These are phyloP conservation scores for Talaromyces adpressus DNA, from an alignment of 495 filamentous ascomycete genomes.

Conservation along the genomic window DNA sequence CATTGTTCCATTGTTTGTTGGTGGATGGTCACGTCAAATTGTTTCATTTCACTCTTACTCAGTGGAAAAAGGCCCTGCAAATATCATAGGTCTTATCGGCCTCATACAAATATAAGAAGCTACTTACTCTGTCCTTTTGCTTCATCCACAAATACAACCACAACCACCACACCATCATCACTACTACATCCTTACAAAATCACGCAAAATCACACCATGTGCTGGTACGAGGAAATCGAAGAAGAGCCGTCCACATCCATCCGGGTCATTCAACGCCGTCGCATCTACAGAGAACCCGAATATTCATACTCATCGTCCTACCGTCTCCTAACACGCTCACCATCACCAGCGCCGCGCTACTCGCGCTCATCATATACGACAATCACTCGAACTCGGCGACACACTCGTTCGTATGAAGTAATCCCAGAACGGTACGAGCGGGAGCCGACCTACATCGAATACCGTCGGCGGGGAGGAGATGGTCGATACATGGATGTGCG, in stretches of 20 bases:
- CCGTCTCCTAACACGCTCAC: neutral
- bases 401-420: neutral
- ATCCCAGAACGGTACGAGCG: neutral
- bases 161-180: neutral
- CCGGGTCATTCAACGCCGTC: neutral
- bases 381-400: neutral
- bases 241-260: neutral
- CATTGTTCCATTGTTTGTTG: neutral
- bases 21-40: neutral
- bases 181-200: neutral
- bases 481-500: neutral
- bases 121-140: neutral
- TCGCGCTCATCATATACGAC: neutral
- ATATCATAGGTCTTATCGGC: neutral
- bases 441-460: constrained; percentile 2
- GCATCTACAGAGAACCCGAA: neutral
- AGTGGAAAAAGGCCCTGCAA: neutral
- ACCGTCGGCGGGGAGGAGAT: neutral
- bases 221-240: neutral
- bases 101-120: neutral
- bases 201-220: neutral
- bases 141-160: neutral
- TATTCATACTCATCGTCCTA: neutral
- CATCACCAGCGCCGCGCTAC: neutral
- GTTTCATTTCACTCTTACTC: neutral